These are phyloP conservation scores for Ambrosiella cleistominuta DNA, from an alignment of 2,329 filamentous ascomycete species.

Conservation along the genomic window DNA sequence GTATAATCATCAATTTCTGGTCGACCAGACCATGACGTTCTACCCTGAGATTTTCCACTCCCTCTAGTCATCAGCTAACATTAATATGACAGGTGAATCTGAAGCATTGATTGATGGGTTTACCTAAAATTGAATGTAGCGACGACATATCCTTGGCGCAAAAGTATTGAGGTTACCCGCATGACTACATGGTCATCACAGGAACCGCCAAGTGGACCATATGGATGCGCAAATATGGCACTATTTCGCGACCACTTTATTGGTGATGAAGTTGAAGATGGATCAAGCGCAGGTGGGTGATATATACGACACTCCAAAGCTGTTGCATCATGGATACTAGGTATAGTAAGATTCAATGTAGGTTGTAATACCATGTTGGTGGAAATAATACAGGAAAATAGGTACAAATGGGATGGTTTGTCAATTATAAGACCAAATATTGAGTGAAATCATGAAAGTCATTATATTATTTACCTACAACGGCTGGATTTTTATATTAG, in stretches of 20 bases:
- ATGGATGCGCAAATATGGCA: constrained; percentile 70
- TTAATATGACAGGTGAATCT: background rate
- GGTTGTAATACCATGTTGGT: no score
- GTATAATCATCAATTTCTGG: constrained; percentile 70
- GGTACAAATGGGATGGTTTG: no score
- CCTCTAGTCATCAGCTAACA: constrained; percentile 37
- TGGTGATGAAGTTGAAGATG: constrained; percentile 18
- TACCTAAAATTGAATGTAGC: constrained; percentile 81
- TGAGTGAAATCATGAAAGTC: no score
- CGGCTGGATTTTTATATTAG: no score
- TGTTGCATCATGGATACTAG: constrained; percentile 59
- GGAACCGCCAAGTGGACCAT: constrained; percentile 69
- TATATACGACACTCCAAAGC: constrained; percentile 70
- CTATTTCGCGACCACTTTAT: constrained; percentile 30
- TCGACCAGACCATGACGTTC: constrained; percentile 73
- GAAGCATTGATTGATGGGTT: background rate
- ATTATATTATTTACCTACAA: no score
- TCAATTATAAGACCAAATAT: no score
- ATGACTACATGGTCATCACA: constrained; percentile 69
- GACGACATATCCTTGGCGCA: constrained; percentile 57
- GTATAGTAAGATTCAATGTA: background rate
- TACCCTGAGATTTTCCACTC: constrained; percentile 53
- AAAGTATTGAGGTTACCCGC: constrained; percentile 43
- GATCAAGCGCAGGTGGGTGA: constrained; percentile 37
- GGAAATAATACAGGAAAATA: background rate